phyloP scores from a whole-genome alignment of 306 rosid species.

The Morella rubra region DNA sequence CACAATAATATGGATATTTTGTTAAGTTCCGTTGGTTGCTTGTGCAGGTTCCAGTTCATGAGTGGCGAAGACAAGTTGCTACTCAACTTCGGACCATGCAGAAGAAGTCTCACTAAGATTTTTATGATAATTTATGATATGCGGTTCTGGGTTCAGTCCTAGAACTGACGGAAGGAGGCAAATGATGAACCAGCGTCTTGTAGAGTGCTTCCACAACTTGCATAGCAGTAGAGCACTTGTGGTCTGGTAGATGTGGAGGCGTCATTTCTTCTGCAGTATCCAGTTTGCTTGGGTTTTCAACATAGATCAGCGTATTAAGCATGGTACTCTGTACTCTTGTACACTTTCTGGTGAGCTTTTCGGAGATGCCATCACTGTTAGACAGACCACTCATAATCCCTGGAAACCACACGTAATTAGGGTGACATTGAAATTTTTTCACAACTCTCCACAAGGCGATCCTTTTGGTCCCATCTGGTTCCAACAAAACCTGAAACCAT shows the following conservation, averaged over 20 bases:
- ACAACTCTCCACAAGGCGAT: too few species aligned
- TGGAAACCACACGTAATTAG: too few species aligned
- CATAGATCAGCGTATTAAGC: neutral
- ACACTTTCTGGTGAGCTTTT: neutral
- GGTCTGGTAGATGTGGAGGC: neutral
- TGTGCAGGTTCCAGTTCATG: slow-evolving; percentile 57
- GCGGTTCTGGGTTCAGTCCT: slow-evolving; percentile 4
- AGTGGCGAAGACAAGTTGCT: slow-evolving; percentile 83
- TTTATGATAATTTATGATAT: neutral
- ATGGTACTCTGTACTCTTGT: neutral
- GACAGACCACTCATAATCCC: too few species aligned
- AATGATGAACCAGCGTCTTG: neutral
- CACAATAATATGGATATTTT: slow-evolving; percentile 2
- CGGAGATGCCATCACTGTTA: neutral
- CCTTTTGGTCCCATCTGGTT: too few species aligned
- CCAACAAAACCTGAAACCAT: too few species aligned
- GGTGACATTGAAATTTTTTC: too few species aligned
- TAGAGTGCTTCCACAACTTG: slow-evolving; percentile 1
- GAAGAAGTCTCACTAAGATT: slow-evolving; percentile 30
- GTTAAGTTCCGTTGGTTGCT: slow-evolving; percentile 14
- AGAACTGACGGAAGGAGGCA: neutral
- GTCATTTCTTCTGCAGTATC: neutral
- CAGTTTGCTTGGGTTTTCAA: neutral
- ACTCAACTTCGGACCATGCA: slow-evolving; percentile 30
- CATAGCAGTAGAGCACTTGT: neutral